Percentiles rank a stretch among this genome's conserved stretches.
phyloP scores from a whole-genome alignment of 306 rosid genomes.

The Crotalaria pallida region DNA sequence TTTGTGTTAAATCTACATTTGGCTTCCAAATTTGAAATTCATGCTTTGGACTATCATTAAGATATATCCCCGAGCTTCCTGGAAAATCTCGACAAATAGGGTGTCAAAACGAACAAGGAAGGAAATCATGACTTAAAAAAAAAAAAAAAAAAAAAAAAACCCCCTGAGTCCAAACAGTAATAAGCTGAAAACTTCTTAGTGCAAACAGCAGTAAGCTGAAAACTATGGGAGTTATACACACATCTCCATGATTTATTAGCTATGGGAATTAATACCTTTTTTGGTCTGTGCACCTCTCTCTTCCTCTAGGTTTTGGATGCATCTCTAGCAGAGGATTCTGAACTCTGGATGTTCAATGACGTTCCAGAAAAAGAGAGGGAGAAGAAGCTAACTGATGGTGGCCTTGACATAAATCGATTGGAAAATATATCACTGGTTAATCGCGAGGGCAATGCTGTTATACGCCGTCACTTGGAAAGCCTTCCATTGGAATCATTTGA shows the following conservation, averaged over 20 bases:
- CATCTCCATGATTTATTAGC: neutral
- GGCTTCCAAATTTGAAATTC: neutral
- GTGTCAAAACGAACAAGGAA: too few relatives aligned
- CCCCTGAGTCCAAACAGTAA: too few relatives aligned
- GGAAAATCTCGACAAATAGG: too few relatives aligned
- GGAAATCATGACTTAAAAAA: too few relatives aligned
- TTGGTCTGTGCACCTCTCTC: neutral
- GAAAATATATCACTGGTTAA: constrained; percentile 68
- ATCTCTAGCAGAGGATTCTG: constrained; percentile 74
- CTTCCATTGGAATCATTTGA: constrained; percentile 89
- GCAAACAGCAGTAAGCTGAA: too few relatives aligned
- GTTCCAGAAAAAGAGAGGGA: constrained; percentile 83
- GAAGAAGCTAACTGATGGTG: constrained; percentile 77
- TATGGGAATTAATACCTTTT: neutral
- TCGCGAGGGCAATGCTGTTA: constrained; percentile 92
- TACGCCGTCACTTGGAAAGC: constrained; percentile 88
- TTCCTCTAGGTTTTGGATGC: constrained; percentile 74
- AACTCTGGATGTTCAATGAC: constrained; percentile 97
- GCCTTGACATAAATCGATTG: constrained; percentile 71
- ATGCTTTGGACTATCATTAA: neutral
- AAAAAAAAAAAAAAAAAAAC: too few relatives aligned
- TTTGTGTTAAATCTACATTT: neutral
- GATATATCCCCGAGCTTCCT: too few relatives aligned
- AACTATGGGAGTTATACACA: neutral
- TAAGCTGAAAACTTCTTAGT: too few relatives aligned